These are phyloP conservation scores for Epichloe sibirici DNA, from an alignment of 2,329 filamentous ascomycete genomes.

Conservation along the genomic window DNA sequence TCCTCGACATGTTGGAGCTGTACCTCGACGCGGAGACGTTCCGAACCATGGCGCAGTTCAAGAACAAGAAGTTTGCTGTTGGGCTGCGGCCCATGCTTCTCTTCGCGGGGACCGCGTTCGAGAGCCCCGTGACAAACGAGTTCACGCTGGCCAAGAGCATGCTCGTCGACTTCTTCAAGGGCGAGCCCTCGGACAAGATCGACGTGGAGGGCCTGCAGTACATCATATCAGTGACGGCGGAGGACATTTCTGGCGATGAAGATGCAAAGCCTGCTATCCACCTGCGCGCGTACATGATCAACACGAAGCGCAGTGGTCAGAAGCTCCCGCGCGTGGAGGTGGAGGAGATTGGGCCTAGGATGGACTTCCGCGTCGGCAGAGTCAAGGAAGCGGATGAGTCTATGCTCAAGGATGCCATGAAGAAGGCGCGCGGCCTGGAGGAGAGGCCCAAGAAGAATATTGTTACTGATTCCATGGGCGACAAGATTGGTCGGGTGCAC, in stretches of 20 bases:
- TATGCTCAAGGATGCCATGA: slow-evolving; percentile 81
- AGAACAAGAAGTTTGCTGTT: slow-evolving; percentile 60
- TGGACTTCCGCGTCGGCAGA: slow-evolving; percentile 82
- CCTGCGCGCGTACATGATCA: slow-evolving; percentile 73
- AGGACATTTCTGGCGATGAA: slow-evolving; percentile 39
- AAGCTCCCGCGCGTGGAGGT: slow-evolving; percentile 83
- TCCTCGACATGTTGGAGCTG: slow-evolving; percentile 91
- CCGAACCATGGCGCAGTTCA: slow-evolving; percentile 61
- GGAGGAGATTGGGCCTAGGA: slow-evolving; percentile 87
- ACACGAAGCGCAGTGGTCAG: slow-evolving; percentile 76
- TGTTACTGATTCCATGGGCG: slow-evolving; percentile 77
- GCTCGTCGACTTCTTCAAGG: slow-evolving; percentile 83
- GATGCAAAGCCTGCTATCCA: slow-evolving; percentile 45
- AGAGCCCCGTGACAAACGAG: slow-evolving; percentile 64
- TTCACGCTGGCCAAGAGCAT: slow-evolving; percentile 82
- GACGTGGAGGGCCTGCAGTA: slow-evolving; percentile 95
- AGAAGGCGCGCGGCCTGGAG: slow-evolving; percentile 63
- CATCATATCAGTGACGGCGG: slow-evolving; percentile 68
- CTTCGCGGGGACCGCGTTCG: slow-evolving; percentile 84
- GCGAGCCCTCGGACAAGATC: slow-evolving; percentile 60
- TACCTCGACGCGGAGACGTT: slow-evolving; percentile 65
- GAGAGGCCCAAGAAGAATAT: slow-evolving; percentile 94
- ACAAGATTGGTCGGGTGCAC: slow-evolving; percentile 92
- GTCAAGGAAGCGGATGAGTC: slow-evolving; percentile 64
- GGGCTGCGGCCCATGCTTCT: slow-evolving; percentile 81